Evolutionary conservation across 495 filamentous ascomycete species (phyloP), one percentile per base, ranked within the genome.

Genomic region (Xylaria longipes): DNA sequence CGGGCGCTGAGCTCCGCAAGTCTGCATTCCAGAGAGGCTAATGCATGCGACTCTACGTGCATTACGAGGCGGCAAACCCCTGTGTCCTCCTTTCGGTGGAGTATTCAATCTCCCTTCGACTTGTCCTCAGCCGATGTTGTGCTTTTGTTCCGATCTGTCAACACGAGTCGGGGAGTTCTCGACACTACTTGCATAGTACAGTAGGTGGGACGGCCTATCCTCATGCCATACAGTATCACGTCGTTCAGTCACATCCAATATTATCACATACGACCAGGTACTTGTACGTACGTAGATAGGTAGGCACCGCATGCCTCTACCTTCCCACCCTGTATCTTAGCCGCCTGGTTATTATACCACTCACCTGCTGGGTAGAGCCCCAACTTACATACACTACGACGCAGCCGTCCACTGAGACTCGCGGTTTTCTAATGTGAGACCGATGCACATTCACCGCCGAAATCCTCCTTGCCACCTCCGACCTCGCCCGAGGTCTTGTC

Each of bases 41-140:
- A 63, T 63, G 60, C 60, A 63, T 63, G 60, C 60, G 5, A 63
- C 60, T 25, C 60, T 62, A 43, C 37, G 15, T 37, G 57, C 57
- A 60, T 60, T 31, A 11, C 57, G 33, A 60, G 57, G 31, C 57
- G 27, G 8, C 56, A 37, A 29, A 31, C 33, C 57, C 31, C 33
- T 9, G 56, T 37, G 31, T 22, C 17, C 5, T 31, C 8, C 29
- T 3, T 15, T 31, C 33, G 3, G 56, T 60, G 56, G 56, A 3
- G 17, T 20, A n/a, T 22, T 60, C 56, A 60, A 60, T 60, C 57
- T 60, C 57, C 57, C 57, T 9, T 60, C 57, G 20, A 37, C 57
- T 37, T 60, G 57, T 39, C 57, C 29, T 31, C 52, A 4, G 8
- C 52, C 52, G 52, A 69, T 69, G 66, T 61, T 69, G 54, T 69